phyloP scores from a whole-genome alignment of 2,329 filamentous ascomycete genomes.

The Pseudogymnoascus sp. region DNA sequence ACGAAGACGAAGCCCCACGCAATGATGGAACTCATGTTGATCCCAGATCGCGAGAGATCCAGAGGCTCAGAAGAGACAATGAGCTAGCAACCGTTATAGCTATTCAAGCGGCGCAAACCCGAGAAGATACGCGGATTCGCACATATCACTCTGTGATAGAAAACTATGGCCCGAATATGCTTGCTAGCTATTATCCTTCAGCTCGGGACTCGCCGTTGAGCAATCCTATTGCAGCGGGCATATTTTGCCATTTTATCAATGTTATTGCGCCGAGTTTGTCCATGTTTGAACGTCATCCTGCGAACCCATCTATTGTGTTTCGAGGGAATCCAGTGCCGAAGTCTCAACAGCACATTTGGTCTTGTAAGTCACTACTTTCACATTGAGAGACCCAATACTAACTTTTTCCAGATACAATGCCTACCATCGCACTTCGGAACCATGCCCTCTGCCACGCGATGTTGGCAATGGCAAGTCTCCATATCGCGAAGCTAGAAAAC shows the following conservation, averaged over 20 bases:
- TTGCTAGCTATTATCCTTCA: slow-evolving; percentile 59
- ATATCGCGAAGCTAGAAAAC: slow-evolving; percentile 74
- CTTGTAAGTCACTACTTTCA: too few species aligned
- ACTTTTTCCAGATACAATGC: too few species aligned
- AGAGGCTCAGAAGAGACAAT: slow-evolving; percentile 15
- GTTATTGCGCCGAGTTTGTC: slow-evolving; percentile 81
- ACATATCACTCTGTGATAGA: slow-evolving; percentile 38
- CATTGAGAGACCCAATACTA: too few species aligned
- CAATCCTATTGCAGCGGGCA: slow-evolving; percentile 67
- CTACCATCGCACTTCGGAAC: slow-evolving; percentile 72
- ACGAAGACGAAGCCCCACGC: slow-evolving; percentile 40
- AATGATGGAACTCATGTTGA: not conserved
- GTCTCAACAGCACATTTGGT: slow-evolving; percentile 57
- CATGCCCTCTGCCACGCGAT: slow-evolving; percentile 87
- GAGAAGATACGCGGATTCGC: slow-evolving; percentile 30
- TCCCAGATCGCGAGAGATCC: not conserved
- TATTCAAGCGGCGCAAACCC: slow-evolving; percentile 23
- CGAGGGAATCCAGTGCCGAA: slow-evolving; percentile 50
- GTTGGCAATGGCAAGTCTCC: slow-evolving; percentile 74
- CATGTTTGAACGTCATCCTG: slow-evolving; percentile 74
- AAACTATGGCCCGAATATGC: slow-evolving; percentile 35
- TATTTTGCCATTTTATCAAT: slow-evolving; percentile 88
- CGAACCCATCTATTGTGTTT: slow-evolving; percentile 61
- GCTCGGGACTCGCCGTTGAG: slow-evolving; percentile 63
- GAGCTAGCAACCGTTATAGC: slow-evolving; percentile 25